These are phyloP conservation scores for Lophiostoma macrostomum DNA, from an alignment of 495 filamentous ascomycete species.

Conservation along the genomic window DNA sequence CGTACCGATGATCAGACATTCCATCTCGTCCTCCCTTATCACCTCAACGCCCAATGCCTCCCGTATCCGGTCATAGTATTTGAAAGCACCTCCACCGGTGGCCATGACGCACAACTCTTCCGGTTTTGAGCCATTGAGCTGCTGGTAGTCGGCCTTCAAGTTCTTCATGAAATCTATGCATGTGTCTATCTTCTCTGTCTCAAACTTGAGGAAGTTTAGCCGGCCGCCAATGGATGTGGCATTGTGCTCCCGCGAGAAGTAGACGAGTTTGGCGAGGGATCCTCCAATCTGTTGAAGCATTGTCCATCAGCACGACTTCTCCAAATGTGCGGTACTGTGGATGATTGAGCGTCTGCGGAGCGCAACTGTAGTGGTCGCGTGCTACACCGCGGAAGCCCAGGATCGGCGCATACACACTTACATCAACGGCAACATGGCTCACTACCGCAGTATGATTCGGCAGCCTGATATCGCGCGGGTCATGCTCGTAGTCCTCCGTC, in stretches of 20 bases:
- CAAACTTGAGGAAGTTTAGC: slow-evolving; percentile 91
- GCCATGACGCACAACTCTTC: slow-evolving; percentile 83
- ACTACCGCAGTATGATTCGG: slow-evolving; percentile 91
- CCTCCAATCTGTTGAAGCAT: slow-evolving; percentile 76
- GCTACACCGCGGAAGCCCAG: neutral
- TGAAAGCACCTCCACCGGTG: slow-evolving; percentile 91
- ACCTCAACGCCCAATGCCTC: slow-evolving; percentile 80
- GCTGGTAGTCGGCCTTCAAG: slow-evolving; percentile 73
- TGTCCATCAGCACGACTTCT: slow-evolving; percentile 12
- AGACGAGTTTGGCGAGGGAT: slow-evolving; percentile 91
- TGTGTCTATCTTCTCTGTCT: slow-evolving; percentile 87
- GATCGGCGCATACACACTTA: slow-evolving; percentile 48
- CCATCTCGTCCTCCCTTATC: slow-evolving; percentile 94
- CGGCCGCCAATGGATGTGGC: slow-evolving; percentile 60
- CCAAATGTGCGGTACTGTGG: too few relatives aligned
- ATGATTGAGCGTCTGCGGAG: too few relatives aligned
- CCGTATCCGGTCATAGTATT: slow-evolving; percentile 88
- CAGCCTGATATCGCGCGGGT: slow-evolving; percentile 77
- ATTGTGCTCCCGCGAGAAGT: slow-evolving; percentile 85
- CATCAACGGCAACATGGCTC: slow-evolving; percentile 95
- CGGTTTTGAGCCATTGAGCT: slow-evolving; percentile 62
- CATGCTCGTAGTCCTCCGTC: slow-evolving; percentile 61
- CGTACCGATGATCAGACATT: slow-evolving; percentile 90
- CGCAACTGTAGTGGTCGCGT: slow-evolving; percentile 36
- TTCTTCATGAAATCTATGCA: slow-evolving; percentile 85